Percentiles rank a stretch among this genome's conserved stretches.
phyloP scores from a whole-genome alignment of 805 yeast species.

The Candida maltosa region DNA sequence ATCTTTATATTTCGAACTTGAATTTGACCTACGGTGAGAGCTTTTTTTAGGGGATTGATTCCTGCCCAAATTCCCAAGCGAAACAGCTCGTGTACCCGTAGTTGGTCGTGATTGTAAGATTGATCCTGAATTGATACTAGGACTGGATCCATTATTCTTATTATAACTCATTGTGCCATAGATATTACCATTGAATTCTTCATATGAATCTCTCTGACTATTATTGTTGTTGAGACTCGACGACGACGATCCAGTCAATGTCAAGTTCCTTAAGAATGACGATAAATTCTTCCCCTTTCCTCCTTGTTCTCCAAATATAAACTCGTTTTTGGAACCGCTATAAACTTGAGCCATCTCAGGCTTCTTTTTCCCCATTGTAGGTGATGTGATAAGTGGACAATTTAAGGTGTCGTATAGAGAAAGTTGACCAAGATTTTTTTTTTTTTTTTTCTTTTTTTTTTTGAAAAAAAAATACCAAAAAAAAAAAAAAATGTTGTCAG shows the following conservation, averaged over 20 bases:
- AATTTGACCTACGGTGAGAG: constrained; percentile 11
- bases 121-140: constrained; percentile 4
- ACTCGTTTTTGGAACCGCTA: constrained; percentile 45
- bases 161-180: constrained; percentile 31
- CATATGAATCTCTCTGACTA: constrained; percentile 12
- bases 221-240: background rate
- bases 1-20: constrained; percentile 52
- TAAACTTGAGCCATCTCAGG: constrained; percentile 45
- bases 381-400: background rate
- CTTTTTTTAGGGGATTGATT: constrained; percentile 5
- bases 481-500: too few relatives aligned
- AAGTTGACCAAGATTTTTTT: too few relatives aligned
- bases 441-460: too few relatives aligned
- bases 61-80: constrained; percentile 9
- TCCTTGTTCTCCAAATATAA: constrained; percentile 65
- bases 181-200: constrained; percentile 32
- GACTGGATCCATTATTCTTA: constrained; percentile 1
- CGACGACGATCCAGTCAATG: constrained; percentile 22
- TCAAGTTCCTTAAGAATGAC: constrained; percentile 45
- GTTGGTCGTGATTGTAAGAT: constrained; percentile 7
- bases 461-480: too few relatives aligned
- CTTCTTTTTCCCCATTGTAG: constrained; percentile 38
- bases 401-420: background rate
- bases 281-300: constrained; percentile 62
- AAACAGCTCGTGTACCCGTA: constrained; percentile 14